A percentile compares a stretch with the other conserved stretches of the same genome.
These are phyloP conservation scores for Pinguiococcus pyrenoidosus DNA, from an alignment of 108 stramenopile genomes.

Conservation along the genomic window DNA sequence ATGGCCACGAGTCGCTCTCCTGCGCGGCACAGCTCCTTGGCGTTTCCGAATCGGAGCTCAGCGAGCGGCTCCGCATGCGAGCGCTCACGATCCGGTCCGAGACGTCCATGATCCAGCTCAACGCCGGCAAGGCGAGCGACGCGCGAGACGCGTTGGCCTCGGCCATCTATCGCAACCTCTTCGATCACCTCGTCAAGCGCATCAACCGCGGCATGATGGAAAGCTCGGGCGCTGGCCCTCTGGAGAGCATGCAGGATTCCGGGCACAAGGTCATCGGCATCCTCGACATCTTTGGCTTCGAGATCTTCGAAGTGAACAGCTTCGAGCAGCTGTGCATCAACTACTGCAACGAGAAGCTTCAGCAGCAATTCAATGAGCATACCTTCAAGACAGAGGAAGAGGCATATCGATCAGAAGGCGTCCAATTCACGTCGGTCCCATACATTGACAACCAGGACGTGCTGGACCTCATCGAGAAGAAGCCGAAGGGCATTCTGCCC, in stretches of 20 bases:
- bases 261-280: slow-evolving; percentile 15
- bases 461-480: slow-evolving; percentile 14
- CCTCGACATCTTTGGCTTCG: slow-evolving; percentile 37
- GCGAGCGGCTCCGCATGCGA: slow-evolving; percentile 53
- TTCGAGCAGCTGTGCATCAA: slow-evolving; percentile 43
- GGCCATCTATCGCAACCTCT: slow-evolving; percentile 69
- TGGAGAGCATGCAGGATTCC: no score
- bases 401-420: slow-evolving; percentile 12
- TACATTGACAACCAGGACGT: slow-evolving; percentile 22
- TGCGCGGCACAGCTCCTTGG: slow-evolving; percentile 60
- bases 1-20: no score
- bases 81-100: slow-evolving; percentile 59
- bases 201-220: slow-evolving; percentile 57
- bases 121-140: slow-evolving; percentile 59
- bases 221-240: no score
- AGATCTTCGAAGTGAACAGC: slow-evolving; percentile 27
- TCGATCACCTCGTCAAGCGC: slow-evolving; percentile 69
- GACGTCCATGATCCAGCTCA: slow-evolving; percentile 49
- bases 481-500: slow-evolving; percentile 10
- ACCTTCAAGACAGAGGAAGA: slow-evolving; percentile 21
- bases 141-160: slow-evolving; percentile 82
- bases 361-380: slow-evolving; percentile 27
- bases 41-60: slow-evolving; percentile 56
- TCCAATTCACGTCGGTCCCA: slow-evolving; percentile 1
- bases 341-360: slow-evolving; percentile 32